Base-by-base conservation (phyloP, 768 basidiomycete species). In the Cystobasidium tubakii region DNA sequence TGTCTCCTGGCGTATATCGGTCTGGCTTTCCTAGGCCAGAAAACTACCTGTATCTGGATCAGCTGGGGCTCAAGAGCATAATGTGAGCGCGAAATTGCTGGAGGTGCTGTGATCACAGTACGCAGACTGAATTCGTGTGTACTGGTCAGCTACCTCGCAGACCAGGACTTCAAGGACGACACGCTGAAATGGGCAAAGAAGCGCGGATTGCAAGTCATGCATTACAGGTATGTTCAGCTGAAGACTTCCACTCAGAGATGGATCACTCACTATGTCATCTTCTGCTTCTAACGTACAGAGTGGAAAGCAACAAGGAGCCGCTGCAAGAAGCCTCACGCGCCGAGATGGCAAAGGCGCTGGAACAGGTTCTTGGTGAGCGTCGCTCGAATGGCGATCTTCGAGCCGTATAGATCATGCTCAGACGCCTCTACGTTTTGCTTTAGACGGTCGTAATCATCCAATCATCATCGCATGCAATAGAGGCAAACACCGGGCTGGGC, bases 41-140 rank as follows among this genome's bases (percentile, higher is more conserved):
- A 43, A 81, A 83, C 74, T 83, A 82, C 54, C 63, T 67, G 23
- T 82, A 82, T 73, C 75, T 83, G 76, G 77, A 81, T 69, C 78
- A 78, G 31, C 66, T 83, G 44, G 74, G 78, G 29, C 65, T 83
- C 15, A 81, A 81, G 75, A 82, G 79, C 23, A 80, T 83, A 57
- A 55, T 83, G 82, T 83, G 73, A 74, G 81, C 80, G 9, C 10
- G 23, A 4, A 63, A 10, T 63, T 17, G n/a, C 62, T 6, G 33
- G n/a, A n/a, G n/a, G n/a, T n/a, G n/a, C n/a, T n/a, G n/a, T n/a
- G n/a, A n/a, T n/a, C n/a, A n/a, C n/a, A n/a, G n/a, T n/a, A n/a
- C n/a, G n/a, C n/a, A n/a, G n/a, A n/a, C n/a, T n/a, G n/a, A n/a
- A n/a, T n/a, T n/a, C n/a, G n/a, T n/a, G n/a, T 10, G 29, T n/a